Conservation (phyloP, 1,139 yeast species). For the Yarrowia galli region DNA sequence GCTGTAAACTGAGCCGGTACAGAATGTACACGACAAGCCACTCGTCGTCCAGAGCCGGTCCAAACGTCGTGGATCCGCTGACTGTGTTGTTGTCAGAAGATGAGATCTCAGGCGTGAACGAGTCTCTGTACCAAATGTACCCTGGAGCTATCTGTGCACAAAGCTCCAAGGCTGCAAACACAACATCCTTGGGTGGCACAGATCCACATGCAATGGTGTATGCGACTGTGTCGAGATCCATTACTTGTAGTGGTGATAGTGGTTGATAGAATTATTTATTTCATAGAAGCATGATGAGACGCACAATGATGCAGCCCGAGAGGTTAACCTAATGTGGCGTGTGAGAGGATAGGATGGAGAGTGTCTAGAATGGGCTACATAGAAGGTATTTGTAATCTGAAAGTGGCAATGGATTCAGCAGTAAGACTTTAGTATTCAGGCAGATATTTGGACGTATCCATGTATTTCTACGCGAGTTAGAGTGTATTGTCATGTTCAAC, state of each 20-base stretch:
- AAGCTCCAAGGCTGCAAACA: background rate
- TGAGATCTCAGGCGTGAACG: slow-evolving; percentile 41
- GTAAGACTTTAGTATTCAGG: too few relatives aligned
- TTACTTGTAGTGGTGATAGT: background rate
- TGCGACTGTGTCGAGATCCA: slow-evolving; percentile 20
- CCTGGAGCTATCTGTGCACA: slow-evolving; percentile 32
- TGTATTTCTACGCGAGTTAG: background rate
- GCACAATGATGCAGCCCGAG: slow-evolving; percentile 10
- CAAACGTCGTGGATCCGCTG: slow-evolving; percentile 47
- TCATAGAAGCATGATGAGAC: background rate
- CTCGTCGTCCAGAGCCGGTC: slow-evolving; percentile 58
- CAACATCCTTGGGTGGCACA: background rate
- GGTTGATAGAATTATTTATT: background rate
- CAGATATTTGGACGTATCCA: background rate
- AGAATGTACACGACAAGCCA: slow-evolving; percentile 57
- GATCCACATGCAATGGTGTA: slow-evolving; percentile 19
- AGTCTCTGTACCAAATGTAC: slow-evolving; percentile 48
- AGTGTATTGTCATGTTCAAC: background rate
- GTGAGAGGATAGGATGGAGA: background rate
- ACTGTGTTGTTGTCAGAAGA: background rate
- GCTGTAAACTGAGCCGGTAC: slow-evolving; percentile 51
- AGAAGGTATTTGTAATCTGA: background rate
- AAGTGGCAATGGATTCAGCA: too few relatives aligned
- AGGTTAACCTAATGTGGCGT: background rate
- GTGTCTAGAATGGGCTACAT: background rate